Conservation (phyloP, 2,329 filamentous ascomycete genomes). For the Myriangium duriaei region DNA sequence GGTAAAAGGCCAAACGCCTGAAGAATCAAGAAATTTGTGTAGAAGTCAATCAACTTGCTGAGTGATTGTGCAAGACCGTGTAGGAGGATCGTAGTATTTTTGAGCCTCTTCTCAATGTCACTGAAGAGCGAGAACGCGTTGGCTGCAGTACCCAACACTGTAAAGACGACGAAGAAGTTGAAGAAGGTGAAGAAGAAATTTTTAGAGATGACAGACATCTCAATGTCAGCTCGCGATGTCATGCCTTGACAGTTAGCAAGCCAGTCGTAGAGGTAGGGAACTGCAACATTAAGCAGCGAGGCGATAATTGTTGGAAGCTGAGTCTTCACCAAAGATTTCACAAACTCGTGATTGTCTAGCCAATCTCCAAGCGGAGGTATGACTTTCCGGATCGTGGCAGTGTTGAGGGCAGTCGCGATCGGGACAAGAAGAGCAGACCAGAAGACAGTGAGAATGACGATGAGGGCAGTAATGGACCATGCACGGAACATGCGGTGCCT, state of each 20-base stretch:
- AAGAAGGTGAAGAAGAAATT: slow-evolving; percentile 99
- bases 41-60: slow-evolving; percentile 65
- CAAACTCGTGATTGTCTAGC: slow-evolving; percentile 55
- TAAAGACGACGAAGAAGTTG: slow-evolving; percentile 95
- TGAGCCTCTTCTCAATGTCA: slow-evolving; percentile 57
- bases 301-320: slow-evolving; percentile 76
- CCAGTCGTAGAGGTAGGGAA: slow-evolving; percentile 91
- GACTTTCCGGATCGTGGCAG: slow-evolving; percentile 64
- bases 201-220: slow-evolving; percentile 89
- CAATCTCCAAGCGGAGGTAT: slow-evolving; percentile 57
- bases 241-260: slow-evolving; percentile 85
- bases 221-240: slow-evolving; percentile 88
- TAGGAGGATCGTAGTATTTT: slow-evolving; percentile 68
- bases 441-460: slow-evolving; percentile 70
- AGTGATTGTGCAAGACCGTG: slow-evolving; percentile 64
- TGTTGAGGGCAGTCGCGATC: slow-evolving; percentile 66
- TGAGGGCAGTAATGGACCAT: slow-evolving; percentile 74
- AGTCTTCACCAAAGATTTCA: slow-evolving; percentile 69
- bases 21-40: slow-evolving; percentile 85
- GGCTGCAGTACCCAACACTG: slow-evolving; percentile 68
- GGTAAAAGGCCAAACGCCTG: slow-evolving; percentile 91
- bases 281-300: slow-evolving; percentile 75
- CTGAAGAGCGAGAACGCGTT: slow-evolving; percentile 56
- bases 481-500: slow-evolving; percentile 60
- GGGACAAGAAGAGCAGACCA: slow-evolving; percentile 76